Evolutionary conservation across 2,329 filamentous ascomycete species (phyloP).

Genomic region (Penicillium sp.): DNA sequence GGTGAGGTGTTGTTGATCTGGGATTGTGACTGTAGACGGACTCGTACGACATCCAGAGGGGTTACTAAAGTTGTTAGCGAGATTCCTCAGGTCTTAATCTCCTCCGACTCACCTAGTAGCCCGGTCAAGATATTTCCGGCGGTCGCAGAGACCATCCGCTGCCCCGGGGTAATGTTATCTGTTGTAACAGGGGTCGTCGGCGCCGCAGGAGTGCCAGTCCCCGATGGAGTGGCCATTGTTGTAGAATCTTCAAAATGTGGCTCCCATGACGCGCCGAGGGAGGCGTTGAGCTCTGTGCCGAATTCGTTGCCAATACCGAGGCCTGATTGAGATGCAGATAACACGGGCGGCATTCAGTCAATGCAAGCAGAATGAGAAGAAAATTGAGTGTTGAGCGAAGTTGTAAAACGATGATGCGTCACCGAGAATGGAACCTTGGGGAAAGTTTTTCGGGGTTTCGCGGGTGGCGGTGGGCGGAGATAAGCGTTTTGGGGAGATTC

Average conservation of each 20-base stretch:
- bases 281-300: constrained; percentile 15
- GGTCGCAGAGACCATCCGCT: constrained; percentile 95
- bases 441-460: constrained; percentile 29
- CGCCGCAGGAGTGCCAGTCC: constrained; percentile 23
- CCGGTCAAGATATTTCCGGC: constrained; percentile 88
- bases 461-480: constrained; percentile 28
- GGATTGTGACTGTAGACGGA: constrained; percentile 85
- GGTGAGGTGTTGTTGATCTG: constrained; percentile 54
- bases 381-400: not conserved
- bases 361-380: not conserved
- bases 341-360: constrained; percentile 18
- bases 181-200: constrained; percentile 18
- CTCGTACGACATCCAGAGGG: constrained; percentile 92
- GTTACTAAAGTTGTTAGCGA: constrained; percentile 62
- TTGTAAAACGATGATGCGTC: constrained; percentile 15
- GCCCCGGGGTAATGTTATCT: constrained; percentile 68
- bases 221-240: constrained; percentile 36
- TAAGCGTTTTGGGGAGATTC: constrained; percentile 15
- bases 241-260: constrained; percentile 32
- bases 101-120: constrained; percentile 66
- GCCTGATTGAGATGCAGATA: constrained; percentile 12
- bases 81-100: not conserved
- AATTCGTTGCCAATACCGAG: constrained; percentile 9
- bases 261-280: constrained; percentile 31
- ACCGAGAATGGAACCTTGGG: constrained; percentile 5